Conservation (phyloP, 345 rosid species). For the Linum lewisii region DNA sequence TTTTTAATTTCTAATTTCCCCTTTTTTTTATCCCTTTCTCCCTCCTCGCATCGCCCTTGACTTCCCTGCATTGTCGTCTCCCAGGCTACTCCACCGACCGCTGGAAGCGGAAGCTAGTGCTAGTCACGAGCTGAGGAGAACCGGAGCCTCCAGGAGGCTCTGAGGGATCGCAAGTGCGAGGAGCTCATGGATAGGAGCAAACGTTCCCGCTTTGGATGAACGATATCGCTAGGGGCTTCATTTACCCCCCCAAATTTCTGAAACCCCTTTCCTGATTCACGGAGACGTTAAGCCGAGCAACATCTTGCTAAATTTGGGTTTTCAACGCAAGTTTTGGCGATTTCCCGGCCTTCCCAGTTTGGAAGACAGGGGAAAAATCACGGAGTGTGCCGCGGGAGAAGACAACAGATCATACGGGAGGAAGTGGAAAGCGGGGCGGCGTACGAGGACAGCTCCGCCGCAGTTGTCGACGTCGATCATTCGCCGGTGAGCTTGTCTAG, state of each 20-base stretch:
- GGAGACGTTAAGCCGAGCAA: too few species aligned
- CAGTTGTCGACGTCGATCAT: constrained; percentile 42
- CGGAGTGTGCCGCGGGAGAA: constrained; percentile 25
- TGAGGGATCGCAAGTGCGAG: constrained; percentile 51
- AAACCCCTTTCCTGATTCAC: constrained; percentile 47
- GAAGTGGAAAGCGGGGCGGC: constrained; percentile 44
- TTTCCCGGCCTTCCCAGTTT: constrained; percentile 63
- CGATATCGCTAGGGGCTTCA: not conserved
- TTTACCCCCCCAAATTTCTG: constrained; percentile 23
- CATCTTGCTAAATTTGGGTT: constrained; percentile 44
- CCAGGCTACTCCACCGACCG: constrained; percentile 58
- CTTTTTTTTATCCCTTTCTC: too few species aligned
- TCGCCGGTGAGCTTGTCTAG: constrained; percentile 46
- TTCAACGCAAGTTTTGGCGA: constrained; percentile 70
- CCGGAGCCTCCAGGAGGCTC: constrained; percentile 59
- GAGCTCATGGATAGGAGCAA: constrained; percentile 55
- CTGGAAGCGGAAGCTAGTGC: constrained; percentile 32
- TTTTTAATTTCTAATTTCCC: too few species aligned
- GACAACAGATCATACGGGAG: constrained; percentile 66
- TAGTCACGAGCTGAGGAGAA: constrained; percentile 68
- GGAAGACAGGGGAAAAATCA: constrained; percentile 38
- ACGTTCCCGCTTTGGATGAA: constrained; percentile 14
- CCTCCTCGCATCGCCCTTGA: not conserved
- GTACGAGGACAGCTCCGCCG: constrained; percentile 32
- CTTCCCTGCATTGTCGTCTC: constrained; percentile 29